Percentiles rank a stretch among this genome's conserved stretches.
Evolutionary conservation across 768 basidiomycete species (phyloP).

Genomic region (Trametes cingulata): DNA sequence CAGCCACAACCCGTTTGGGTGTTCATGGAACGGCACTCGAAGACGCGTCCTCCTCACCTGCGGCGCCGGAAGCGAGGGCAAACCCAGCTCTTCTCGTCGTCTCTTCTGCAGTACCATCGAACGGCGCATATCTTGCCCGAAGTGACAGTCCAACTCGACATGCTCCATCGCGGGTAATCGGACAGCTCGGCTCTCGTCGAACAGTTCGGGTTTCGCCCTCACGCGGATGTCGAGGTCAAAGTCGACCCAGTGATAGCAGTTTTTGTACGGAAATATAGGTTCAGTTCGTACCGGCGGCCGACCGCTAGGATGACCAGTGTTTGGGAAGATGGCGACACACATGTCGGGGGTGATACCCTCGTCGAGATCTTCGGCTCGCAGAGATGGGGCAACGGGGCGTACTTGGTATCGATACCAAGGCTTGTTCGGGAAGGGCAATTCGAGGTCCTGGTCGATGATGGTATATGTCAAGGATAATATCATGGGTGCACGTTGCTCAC

Average conservation of each 20-base stretch:
- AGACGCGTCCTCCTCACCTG: too few relatives aligned
- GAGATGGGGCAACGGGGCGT: not conserved
- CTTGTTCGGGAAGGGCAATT: not conserved
- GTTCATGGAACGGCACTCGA: too few relatives aligned
- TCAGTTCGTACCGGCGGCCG: not conserved
- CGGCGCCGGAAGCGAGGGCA: too few relatives aligned
- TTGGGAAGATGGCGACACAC: not conserved
- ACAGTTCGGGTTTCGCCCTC: not conserved
- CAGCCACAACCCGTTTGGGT: too few relatives aligned
- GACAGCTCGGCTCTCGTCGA: not conserved
- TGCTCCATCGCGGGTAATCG: too few relatives aligned
- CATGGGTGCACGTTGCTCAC: not conserved
- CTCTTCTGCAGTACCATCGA: too few relatives aligned
- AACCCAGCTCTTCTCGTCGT: too few relatives aligned
- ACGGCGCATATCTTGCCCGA: too few relatives aligned
- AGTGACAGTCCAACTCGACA: too few relatives aligned
- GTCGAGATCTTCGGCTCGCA: not conserved
- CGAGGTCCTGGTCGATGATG: not conserved
- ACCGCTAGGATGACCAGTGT: not conserved
- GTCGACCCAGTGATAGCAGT: not conserved
- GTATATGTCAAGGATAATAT: not conserved
- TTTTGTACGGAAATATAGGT: not conserved
- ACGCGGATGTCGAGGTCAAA: not conserved
- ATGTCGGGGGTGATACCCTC: not conserved
- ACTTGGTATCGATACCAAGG: not conserved